Conservation (phyloP, 352 stramenopile species). For the Thraustochytrium sp. region DNA sequence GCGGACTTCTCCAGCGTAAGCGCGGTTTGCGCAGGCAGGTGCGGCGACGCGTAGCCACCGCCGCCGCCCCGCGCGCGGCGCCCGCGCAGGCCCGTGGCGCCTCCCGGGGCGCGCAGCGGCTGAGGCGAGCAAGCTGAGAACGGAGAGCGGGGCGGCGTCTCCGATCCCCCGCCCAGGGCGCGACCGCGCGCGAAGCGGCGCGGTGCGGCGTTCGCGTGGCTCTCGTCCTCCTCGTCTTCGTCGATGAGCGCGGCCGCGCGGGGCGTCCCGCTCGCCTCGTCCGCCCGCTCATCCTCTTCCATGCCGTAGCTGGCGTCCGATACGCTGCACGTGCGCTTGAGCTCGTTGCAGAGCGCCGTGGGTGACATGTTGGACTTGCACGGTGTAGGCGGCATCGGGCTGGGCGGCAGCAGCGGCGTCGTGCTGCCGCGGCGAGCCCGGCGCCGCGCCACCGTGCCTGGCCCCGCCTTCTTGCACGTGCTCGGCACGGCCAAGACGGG, state of each 20-base stretch:
- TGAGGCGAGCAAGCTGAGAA: neutral
- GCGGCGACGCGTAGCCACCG: neutral
- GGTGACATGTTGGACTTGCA: neutral
- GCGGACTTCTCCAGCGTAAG: neutral
- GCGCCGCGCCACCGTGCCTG: neutral
- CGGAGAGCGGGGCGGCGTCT: neutral
- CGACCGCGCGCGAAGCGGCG: neutral
- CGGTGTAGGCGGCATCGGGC: neutral
- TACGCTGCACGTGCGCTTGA: constrained; percentile 10
- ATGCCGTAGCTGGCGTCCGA: neutral
- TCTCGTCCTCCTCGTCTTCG: constrained; percentile 7
- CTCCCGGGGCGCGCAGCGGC: neutral
- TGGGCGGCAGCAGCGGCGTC: neutral
- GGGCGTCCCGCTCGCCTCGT: neutral
- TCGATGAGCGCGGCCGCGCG: neutral
- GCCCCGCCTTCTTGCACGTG: neutral
- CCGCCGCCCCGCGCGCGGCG: neutral
- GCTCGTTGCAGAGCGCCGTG: neutral
- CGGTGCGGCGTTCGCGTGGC: neutral
- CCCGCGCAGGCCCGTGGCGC: neutral
- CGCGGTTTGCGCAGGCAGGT: neutral
- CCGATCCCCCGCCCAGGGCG: too few species aligned
- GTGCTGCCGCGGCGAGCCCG: neutral
- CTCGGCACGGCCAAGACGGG: neutral
- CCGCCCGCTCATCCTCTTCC: neutral